phyloP scores from a whole-genome alignment of 192 early-diverging fungal species.

The Coemansia sp. region DNA sequence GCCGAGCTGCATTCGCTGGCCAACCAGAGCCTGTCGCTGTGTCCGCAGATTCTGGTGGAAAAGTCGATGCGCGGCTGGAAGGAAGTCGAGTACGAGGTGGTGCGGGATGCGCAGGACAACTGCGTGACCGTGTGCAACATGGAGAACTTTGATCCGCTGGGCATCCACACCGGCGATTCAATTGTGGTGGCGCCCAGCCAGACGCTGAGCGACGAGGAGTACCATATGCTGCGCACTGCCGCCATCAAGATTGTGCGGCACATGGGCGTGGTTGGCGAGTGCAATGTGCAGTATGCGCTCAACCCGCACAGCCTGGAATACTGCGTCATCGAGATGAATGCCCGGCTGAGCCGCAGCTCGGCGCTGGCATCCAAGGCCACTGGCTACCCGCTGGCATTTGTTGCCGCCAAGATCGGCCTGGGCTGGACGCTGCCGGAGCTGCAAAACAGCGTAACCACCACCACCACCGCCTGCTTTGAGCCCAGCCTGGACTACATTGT shows the following conservation, averaged over 20 bases:
- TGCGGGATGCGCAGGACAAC: constrained; percentile 90
- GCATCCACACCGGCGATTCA: constrained; percentile 98
- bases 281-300: constrained; percentile 98
- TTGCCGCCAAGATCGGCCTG: constrained; percentile 95
- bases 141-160: constrained; percentile 99
- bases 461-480: constrained; percentile 96
- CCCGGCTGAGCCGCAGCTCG: constrained; percentile 86
- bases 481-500: constrained; percentile 94
- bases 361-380: constrained; percentile 99
- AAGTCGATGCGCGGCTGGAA: constrained; percentile 84
- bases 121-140: constrained; percentile 99
- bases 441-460: constrained; percentile 88
- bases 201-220: constrained; percentile 95
- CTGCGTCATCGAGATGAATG: constrained; percentile 98
- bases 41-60: constrained; percentile 95
- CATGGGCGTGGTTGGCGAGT: constrained; percentile 96
- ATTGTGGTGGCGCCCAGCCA: constrained; percentile 98
- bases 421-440: constrained; percentile 79
- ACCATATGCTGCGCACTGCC: constrained; percentile 95
- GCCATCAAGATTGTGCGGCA: constrained; percentile 96
- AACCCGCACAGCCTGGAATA: constrained; percentile 94
- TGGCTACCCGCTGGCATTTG: constrained; percentile 97
- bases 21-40: constrained; percentile 85
- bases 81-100: constrained; percentile 98
- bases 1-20: constrained; percentile 73